Conservation (phyloP, 768 basidiomycete genomes). For the Sistotremastrum suecicum region DNA sequence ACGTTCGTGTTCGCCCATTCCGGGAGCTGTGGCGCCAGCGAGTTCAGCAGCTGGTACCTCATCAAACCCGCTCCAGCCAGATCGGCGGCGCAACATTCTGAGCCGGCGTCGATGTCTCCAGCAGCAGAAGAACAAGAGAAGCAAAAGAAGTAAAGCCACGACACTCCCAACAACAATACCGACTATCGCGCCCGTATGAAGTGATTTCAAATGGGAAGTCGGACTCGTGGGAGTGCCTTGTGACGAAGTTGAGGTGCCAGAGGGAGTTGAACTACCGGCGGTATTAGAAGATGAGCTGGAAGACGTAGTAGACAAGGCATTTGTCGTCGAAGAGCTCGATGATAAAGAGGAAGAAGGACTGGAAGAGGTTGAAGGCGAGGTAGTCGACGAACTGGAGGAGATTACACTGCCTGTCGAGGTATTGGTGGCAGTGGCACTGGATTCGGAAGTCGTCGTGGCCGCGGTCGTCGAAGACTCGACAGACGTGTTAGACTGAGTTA, state of each 20-base stretch:
- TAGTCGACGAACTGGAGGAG: constrained; percentile 14
- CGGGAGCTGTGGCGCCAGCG: too few species aligned
- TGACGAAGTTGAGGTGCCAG: constrained; percentile 12
- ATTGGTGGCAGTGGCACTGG: constrained; percentile 8
- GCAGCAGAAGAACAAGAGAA: constrained; percentile 18
- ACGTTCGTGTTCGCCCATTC: too few species aligned
- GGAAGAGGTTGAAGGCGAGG: constrained; percentile 16
- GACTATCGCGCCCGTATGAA: constrained; percentile 30
- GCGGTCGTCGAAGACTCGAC: constrained; percentile 28
- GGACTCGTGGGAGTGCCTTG: constrained; percentile 8
- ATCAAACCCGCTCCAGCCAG: too few species aligned
- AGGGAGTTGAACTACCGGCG: constrained; percentile 10
- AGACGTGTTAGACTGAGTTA: constrained; percentile 20
- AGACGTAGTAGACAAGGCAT: constrained; percentile 8
- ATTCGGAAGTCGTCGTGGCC: constrained; percentile 10
- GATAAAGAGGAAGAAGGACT: constrained; percentile 15
- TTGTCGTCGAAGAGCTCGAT: constrained; percentile 9
- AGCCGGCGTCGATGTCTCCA: constrained; percentile 20
- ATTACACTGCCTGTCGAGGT: constrained; percentile 16
- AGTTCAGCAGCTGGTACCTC: too few species aligned
- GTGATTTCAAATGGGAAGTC: constrained; percentile 8
- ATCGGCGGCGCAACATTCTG: too few species aligned
- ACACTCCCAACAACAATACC: constrained; percentile 49
- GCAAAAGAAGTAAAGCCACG: constrained; percentile 42
- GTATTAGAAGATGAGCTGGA: constrained; percentile 7